Base-by-base conservation (phyloP, 164 flowering plant species). In the Taxillus chinensis region DNA sequence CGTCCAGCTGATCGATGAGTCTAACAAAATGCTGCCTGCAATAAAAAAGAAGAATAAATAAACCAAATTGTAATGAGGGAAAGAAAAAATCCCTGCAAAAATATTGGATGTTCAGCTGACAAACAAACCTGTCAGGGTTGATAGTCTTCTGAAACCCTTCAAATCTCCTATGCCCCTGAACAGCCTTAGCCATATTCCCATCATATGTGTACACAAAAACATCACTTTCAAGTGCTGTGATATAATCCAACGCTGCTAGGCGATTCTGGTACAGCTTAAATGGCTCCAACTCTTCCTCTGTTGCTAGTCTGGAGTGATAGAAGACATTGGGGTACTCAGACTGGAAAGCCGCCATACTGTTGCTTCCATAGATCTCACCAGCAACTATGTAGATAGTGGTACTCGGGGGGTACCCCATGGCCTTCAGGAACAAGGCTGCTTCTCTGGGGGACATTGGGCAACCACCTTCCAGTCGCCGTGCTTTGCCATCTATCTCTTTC, bases 161-260 rank as follows among this genome's bases (percentile, higher is more conserved):
- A 55, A 88, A 90, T 73, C 70, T 77, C 67, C 98, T 64, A 42
- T 92, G 98, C 1, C 98, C 98, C 60, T 87, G 96, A 56, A 89
- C 98, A 14, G 95, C 92, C 73, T 91, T 91, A 5, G 95, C 98
- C 98, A 89, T 92, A 67, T 92, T 89, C 39, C 98, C 96, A 61
- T 92, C 95, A 45, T 87, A 86, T 0, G 98, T 85, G 59, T 87
- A 90, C 45, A 86, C 85, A 77, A 93, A 90, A 8, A 80, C 95
- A 68, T 93, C 90, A 66, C 98, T 90, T 51, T 93, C 84, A 14
- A 88, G 76, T 39, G 98, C 97, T 3, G 88, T 69, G 40, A 88
- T 78, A 61, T 93, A 85, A 65, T 93, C 98, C 74, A 90, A 64
- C 10, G 96, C 98, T 14, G 98, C 98, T 9, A 92, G 86, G 38